phyloP scores from a whole-genome alignment of 2,329 filamentous ascomycete genomes.

The Calonectria ilicicola region DNA sequence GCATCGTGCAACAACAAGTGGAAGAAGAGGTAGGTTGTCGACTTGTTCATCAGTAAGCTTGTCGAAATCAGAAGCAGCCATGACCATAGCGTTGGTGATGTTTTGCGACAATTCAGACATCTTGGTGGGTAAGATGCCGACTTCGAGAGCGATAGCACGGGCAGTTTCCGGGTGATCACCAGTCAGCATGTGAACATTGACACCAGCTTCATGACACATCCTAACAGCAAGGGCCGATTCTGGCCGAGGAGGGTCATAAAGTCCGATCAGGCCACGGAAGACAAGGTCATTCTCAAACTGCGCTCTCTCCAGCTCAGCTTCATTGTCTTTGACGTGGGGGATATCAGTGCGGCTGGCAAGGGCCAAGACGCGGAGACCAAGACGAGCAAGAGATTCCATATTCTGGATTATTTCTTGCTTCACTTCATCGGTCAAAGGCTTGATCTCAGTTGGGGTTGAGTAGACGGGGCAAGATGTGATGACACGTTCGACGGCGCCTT shows the following conservation, averaged over 20 bases:
- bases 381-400: constrained; percentile 76
- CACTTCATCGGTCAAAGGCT: constrained; percentile 64
- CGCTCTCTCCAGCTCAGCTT: constrained; percentile 61
- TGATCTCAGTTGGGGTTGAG: constrained; percentile 54
- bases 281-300: constrained; percentile 69
- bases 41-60: constrained; percentile 73
- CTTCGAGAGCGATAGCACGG: constrained; percentile 71
- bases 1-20: constrained; percentile 77
- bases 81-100: constrained; percentile 71
- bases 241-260: constrained; percentile 79
- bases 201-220: constrained; percentile 70
- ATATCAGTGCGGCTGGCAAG: constrained; percentile 61
- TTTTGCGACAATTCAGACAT: constrained; percentile 64
- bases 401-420: constrained; percentile 70
- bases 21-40: constrained; percentile 71
- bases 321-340: constrained; percentile 45
- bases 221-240: constrained; percentile 72
- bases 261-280: constrained; percentile 77
- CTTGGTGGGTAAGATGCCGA: constrained; percentile 70
- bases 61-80: constrained; percentile 76
- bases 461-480: constrained; percentile 71
- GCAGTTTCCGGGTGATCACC: constrained; percentile 76
- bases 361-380: constrained; percentile 77
- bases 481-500: constrained; percentile 78
- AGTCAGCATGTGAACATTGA: constrained; percentile 76